These are phyloP conservation scores for Pichia sp. DNA, from an alignment of 1,139 yeast species.

Conservation along the genomic window DNA sequence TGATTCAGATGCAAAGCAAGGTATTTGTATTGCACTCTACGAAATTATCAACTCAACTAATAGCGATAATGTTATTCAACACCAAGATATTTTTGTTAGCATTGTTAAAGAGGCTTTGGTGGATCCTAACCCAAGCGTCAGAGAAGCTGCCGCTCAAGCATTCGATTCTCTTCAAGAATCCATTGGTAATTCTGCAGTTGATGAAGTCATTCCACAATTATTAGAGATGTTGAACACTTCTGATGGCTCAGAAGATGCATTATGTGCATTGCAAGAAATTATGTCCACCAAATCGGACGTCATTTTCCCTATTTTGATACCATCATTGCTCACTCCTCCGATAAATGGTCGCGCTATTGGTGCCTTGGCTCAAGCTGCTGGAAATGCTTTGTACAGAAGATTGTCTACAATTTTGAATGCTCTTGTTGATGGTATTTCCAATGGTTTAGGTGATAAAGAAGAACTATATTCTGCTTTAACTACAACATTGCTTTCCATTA, in stretches of 20 bases:
- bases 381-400: conserved; percentile 71
- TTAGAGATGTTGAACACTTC: conserved; percentile 60
- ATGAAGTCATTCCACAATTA: conserved; percentile 82
- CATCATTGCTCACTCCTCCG: conserved; percentile 77
- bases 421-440: conserved; percentile 58
- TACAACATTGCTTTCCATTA: conserved; percentile 64
- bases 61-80: conserved; percentile 55
- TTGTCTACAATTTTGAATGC: conserved; percentile 68
- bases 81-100: conserved; percentile 64
- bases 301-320: conserved; percentile 90
- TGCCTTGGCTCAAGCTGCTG: conserved; percentile 88
- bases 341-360: conserved; percentile 86
- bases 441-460: conserved; percentile 40
- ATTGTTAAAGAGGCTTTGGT: conserved; percentile 78
- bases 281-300: conserved; percentile 88
- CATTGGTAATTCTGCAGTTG: conserved; percentile 82
- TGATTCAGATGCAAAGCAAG: conserved; percentile 84
- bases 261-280: conserved; percentile 84
- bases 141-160: conserved; percentile 88
- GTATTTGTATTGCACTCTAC: conserved; percentile 89
- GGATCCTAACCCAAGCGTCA: conserved; percentile 66
- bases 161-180: conserved; percentile 81
- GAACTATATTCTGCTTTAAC: conserved; percentile 52
- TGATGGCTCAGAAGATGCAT: conserved; percentile 70
- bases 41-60: conserved; percentile 80